These are phyloP conservation scores for Geotrichum citri-aurantii DNA, from an alignment of 1,139 yeast genomes.

Conservation along the genomic window DNA sequence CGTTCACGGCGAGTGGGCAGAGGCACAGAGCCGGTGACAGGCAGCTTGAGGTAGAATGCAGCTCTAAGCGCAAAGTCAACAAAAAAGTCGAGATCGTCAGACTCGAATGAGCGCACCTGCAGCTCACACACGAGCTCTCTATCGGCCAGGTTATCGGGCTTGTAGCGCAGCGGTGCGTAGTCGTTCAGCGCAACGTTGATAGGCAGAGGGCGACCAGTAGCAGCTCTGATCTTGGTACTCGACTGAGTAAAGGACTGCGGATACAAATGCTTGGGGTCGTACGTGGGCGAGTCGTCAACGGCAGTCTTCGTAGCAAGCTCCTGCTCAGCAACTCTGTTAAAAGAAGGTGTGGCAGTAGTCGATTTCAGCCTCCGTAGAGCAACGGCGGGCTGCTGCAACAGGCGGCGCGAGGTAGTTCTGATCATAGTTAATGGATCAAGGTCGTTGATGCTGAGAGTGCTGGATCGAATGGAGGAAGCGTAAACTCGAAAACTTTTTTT, in stretches of 20 bases:
- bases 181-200: conserved; percentile 76
- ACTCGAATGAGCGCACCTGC: conserved; percentile 66
- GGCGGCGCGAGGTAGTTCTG: neutral
- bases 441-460: neutral
- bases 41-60: conserved; percentile 84
- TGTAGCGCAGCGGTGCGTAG: conserved; percentile 71
- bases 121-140: conserved; percentile 54
- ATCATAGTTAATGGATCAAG: neutral
- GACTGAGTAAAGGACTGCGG: conserved; percentile 27
- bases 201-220: conserved; percentile 56
- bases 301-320: conserved; percentile 7
- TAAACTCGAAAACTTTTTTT: neutral
- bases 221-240: conserved; percentile 24
- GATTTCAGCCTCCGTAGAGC: neutral
- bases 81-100: conserved; percentile 64
- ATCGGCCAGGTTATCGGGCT: conserved; percentile 61
- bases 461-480: neutral
- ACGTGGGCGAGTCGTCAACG: conserved; percentile 24
- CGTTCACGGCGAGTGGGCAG: conserved; percentile 69
- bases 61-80: conserved; percentile 85
- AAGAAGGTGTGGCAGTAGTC: neutral
- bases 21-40: conserved; percentile 65
- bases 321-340: conserved; percentile 6
- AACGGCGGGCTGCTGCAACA: neutral
- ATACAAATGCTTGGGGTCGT: conserved; percentile 23